Evolutionary conservation across 257 asterid species (phyloP), one percentile per base, ranked within the genome.

Genomic region (Cordia subcordata): DNA sequence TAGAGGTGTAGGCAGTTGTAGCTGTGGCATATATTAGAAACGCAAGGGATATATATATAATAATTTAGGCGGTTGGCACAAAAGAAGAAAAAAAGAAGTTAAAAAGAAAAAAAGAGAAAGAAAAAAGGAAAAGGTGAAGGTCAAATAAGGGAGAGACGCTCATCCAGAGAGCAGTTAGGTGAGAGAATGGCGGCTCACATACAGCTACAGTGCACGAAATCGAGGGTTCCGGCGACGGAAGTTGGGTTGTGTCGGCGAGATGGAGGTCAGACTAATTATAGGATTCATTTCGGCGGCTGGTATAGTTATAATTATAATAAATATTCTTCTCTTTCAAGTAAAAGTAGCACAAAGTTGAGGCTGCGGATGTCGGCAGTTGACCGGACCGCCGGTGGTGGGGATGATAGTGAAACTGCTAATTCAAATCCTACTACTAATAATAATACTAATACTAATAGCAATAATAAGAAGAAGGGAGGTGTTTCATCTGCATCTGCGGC

Each of bases 401-500:
- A 39, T 44, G 56, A 21, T 27, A 59, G 65, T 53, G 49, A 57
- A 38, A 57, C 23, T 40, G 53, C 19, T 32, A 53, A 35, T 51
- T 19, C n/a, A 0, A n/a, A 57, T 33, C 35, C 35, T 27, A 44
- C 20, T n/a, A 58, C 40, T 46, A 61, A 49, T 14, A 72, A 68
- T 42, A 69, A 61, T 57, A 10, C 53, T 21, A n/a, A n/a, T n/a
- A n/a, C n/a, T n/a, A 44, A 35, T n/a, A 58, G 47, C 47, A 61
- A 49, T 14, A 72, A 68, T 42, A 69, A 61, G 49, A 79, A 77
- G 86, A 78, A 81, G 68, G 72, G 65, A 13, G 50, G 57, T 19
- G 19, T 60, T 20, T 32, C 79, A 4, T 11, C 12, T 11, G 47
- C 47, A 42, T 42, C 47, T 42, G 15, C 47, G 47, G 47, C 3